These are phyloP conservation scores for Aaosphaeria pasadenensis DNA, from an alignment of 2,329 filamentous ascomycete species.

Conservation along the genomic window DNA sequence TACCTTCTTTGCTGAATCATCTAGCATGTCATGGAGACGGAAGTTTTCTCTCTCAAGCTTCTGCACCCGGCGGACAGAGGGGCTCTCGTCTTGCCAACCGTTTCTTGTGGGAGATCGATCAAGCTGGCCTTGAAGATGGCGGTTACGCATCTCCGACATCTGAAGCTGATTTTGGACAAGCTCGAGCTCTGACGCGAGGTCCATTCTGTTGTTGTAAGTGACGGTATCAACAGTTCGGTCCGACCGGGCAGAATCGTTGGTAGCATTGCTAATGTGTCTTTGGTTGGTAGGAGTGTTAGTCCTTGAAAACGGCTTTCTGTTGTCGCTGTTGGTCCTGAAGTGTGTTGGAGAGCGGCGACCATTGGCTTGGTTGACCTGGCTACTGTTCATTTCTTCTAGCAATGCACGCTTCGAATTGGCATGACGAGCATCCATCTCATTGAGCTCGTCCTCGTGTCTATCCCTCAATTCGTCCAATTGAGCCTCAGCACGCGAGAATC, in stretches of 20 bases:
- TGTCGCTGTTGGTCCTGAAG: slow-evolving; percentile 59
- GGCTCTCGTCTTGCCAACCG: slow-evolving; percentile 68
- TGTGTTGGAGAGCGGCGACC: slow-evolving; percentile 67
- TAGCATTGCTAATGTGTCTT: slow-evolving; percentile 63
- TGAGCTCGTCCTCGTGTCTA: slow-evolving; percentile 68
- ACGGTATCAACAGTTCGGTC: slow-evolving; percentile 82
- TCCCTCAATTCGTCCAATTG: slow-evolving; percentile 77
- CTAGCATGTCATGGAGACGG: slow-evolving; percentile 87
- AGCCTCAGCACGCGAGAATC: slow-evolving; percentile 74
- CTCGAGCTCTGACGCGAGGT: slow-evolving; percentile 85
- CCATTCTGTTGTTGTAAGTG: slow-evolving; percentile 83
- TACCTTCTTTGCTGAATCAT: slow-evolving; percentile 90
- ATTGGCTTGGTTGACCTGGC: slow-evolving; percentile 61
- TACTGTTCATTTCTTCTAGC: slow-evolving; percentile 83
- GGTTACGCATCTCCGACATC: slow-evolving; percentile 91
- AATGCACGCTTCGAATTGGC: slow-evolving; percentile 67
- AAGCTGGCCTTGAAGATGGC: slow-evolving; percentile 84
- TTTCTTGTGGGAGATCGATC: slow-evolving; percentile 67
- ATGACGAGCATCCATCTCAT: slow-evolving; percentile 61
- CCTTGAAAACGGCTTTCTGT: slow-evolving; percentile 65
- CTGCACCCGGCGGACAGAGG: slow-evolving; percentile 76
- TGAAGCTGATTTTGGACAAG: slow-evolving; percentile 92
- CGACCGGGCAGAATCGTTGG: slow-evolving; percentile 75
- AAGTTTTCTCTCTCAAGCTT: slow-evolving; percentile 92
- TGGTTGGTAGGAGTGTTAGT: slow-evolving; percentile 72